Conservation (phyloP, 495 filamentous ascomycete species). For the Parathielavia appendiculata region DNA sequence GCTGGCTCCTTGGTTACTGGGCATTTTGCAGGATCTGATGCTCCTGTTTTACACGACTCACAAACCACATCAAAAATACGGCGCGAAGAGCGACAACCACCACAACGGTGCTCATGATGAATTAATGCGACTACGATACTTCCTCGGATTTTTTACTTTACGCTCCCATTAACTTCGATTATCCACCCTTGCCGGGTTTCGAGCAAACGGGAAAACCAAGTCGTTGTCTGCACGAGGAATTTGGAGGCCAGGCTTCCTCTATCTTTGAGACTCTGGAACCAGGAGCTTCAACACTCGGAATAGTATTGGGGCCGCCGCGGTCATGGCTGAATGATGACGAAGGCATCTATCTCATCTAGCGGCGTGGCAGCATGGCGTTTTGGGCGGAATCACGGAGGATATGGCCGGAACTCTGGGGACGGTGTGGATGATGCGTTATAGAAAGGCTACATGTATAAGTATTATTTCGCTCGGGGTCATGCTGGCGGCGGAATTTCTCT, state of each 20-base stretch:
- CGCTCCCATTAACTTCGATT: slow-evolving; percentile 3
- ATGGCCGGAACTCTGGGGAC: background rate
- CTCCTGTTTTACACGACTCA: slow-evolving; percentile 10
- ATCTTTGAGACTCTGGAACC: background rate
- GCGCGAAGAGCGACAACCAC: slow-evolving; percentile 2
- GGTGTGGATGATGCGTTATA: slow-evolving; percentile 7
- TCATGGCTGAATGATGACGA: slow-evolving; percentile 9
- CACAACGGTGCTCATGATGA: slow-evolving; percentile 20
- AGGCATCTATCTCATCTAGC: slow-evolving; percentile 1
- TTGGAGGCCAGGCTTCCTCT: slow-evolving; percentile 6
- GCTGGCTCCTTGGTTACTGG: slow-evolving; percentile 20
- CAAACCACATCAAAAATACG: slow-evolving; percentile 1
- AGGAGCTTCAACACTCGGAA: slow-evolving; percentile 2
- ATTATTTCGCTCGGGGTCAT: slow-evolving; percentile 16
- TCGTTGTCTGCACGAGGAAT: background rate
- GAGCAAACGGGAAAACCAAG: background rate
- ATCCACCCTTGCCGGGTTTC: slow-evolving; percentile 9
- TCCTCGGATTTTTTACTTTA: slow-evolving; percentile 11
- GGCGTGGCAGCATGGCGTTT: slow-evolving; percentile 5
- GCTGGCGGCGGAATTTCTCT: slow-evolving; percentile 7
- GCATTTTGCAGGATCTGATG: slow-evolving; percentile 17
- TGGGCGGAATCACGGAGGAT: background rate
- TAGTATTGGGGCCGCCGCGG: background rate
- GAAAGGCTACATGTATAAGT: slow-evolving; percentile 21
- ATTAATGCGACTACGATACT: slow-evolving; percentile 26